phyloP scores from a whole-genome alignment of 202 grass and related monocot species.

The Dendrocalamus latiflorus region DNA sequence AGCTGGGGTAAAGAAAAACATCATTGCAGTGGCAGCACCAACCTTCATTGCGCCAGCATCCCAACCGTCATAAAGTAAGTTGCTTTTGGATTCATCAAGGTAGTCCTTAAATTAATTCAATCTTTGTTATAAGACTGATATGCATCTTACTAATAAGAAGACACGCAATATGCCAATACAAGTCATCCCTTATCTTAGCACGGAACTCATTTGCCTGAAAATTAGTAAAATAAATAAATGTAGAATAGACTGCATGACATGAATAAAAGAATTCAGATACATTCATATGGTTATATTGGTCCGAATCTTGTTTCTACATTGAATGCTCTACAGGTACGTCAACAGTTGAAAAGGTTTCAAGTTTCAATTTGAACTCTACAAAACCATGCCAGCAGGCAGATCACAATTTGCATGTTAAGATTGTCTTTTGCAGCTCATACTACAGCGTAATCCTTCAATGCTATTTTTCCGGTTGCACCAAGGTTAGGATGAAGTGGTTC shows the following conservation, averaged over 20 bases:
- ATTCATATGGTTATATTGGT: not conserved
- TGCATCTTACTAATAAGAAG: not conserved
- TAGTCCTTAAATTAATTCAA: not conserved
- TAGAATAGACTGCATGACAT: not conserved
- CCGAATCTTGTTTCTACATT: constrained; percentile 12
- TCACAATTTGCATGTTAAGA: not conserved
- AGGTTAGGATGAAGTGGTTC: not conserved
- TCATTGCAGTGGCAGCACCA: not conserved
- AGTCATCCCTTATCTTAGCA: not conserved
- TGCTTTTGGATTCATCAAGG: not conserved
- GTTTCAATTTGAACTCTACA: not conserved
- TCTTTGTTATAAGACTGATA: not conserved
- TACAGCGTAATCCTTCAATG: not conserved
- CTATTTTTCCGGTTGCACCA: not conserved
- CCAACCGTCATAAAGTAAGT: not conserved
- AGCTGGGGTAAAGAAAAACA: not conserved
- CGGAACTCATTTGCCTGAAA: not conserved
- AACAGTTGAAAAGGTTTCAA: not conserved
- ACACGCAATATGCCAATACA: not conserved
- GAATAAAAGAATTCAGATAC: constrained; percentile 10
- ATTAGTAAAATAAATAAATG: not conserved
- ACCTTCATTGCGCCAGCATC: not conserved
- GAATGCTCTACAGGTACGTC: constrained; percentile 11
- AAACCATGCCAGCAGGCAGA: not conserved
- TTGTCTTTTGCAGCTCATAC: constrained; percentile 10